These are phyloP conservation scores for Rickenella mellea DNA, from an alignment of 768 basidiomycete species.

Conservation along the genomic window DNA sequence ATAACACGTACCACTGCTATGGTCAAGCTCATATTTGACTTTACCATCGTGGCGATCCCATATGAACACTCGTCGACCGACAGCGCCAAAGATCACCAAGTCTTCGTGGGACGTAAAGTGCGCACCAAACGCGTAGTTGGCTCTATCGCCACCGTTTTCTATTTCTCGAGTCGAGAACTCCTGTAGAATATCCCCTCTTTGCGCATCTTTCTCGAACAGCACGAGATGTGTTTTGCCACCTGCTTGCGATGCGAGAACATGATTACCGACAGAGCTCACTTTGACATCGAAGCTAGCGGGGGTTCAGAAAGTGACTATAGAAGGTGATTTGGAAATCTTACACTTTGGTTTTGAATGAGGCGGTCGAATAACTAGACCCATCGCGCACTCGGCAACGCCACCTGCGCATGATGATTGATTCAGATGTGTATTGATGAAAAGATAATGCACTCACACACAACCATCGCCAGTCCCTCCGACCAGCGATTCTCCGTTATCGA, in stretches of 20 bases:
- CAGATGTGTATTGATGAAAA: background rate
- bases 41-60: slow-evolving; percentile 51
- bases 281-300: slow-evolving; percentile 41
- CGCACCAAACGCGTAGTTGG: slow-evolving; percentile 32
- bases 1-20: slow-evolving; percentile 26
- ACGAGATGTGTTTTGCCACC: slow-evolving; percentile 44
- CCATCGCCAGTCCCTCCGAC: slow-evolving; percentile 66
- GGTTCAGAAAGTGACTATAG: slow-evolving; percentile 7
- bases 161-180: slow-evolving; percentile 37
- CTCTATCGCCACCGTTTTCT: slow-evolving; percentile 18
- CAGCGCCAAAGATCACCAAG: slow-evolving; percentile 45
- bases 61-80: slow-evolving; percentile 45
- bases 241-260: slow-evolving; percentile 43
- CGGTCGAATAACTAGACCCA: slow-evolving; percentile 50
- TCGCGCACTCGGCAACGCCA: slow-evolving; percentile 66
- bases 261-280: slow-evolving; percentile 35
- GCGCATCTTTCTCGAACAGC: slow-evolving; percentile 36
- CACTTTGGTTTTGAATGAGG: slow-evolving; percentile 53
- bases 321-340: slow-evolving; percentile 17
- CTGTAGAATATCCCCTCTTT: slow-evolving; percentile 43
- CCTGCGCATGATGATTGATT: slow-evolving; percentile 19
- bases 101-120: slow-evolving; percentile 44
- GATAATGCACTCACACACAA: slow-evolving; percentile 39
- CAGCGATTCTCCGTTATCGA: slow-evolving; percentile 52
- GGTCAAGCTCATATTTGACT: slow-evolving; percentile 51